Percentiles rank a stretch among this genome's conserved stretches.
Evolutionary conservation across 148 eudicot genomes (phyloP).

Genomic region (Rhododendron griersonianum): DNA sequence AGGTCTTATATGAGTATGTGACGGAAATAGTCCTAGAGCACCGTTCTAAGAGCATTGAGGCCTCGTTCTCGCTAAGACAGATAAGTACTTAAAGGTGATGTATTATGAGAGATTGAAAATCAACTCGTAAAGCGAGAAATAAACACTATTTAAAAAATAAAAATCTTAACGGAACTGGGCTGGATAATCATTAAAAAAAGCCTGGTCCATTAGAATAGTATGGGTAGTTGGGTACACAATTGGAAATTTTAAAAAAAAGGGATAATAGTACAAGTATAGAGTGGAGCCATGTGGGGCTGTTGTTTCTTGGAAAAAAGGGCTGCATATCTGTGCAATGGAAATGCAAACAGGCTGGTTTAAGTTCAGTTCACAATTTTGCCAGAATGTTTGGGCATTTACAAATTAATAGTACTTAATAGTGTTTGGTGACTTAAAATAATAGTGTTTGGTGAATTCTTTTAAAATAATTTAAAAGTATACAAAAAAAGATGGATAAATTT

Average conservation of each 20-base stretch:
- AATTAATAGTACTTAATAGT: background rate
- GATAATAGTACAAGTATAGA: background rate
- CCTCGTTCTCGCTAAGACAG: too few relatives aligned
- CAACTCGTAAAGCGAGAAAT: too few relatives aligned
- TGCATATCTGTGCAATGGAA: background rate
- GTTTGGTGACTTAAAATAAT: background rate
- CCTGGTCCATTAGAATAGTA: background rate
- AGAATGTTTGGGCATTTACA: background rate
- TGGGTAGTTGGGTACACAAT: background rate
- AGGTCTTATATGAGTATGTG: too few relatives aligned
- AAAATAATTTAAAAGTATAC: background rate
- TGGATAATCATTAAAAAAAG: too few relatives aligned
- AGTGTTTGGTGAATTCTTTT: background rate
- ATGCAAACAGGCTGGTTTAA: background rate
- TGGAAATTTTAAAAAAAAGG: background rate
- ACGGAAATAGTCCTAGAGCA: too few relatives aligned
- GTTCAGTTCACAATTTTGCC: background rate
- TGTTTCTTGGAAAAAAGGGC: background rate
- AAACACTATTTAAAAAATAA: too few relatives aligned
- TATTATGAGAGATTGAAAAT: too few relatives aligned
- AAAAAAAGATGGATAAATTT: background rate
- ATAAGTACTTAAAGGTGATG: too few relatives aligned
- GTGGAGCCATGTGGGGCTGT: background rate
- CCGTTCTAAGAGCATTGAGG: too few relatives aligned
- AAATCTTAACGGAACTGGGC: too few relatives aligned